Evolutionary conservation across 2,329 filamentous ascomycete genomes (phyloP), one percentile per base, ranked within the genome.

Genomic region (Trichophyton rubrum): DNA sequence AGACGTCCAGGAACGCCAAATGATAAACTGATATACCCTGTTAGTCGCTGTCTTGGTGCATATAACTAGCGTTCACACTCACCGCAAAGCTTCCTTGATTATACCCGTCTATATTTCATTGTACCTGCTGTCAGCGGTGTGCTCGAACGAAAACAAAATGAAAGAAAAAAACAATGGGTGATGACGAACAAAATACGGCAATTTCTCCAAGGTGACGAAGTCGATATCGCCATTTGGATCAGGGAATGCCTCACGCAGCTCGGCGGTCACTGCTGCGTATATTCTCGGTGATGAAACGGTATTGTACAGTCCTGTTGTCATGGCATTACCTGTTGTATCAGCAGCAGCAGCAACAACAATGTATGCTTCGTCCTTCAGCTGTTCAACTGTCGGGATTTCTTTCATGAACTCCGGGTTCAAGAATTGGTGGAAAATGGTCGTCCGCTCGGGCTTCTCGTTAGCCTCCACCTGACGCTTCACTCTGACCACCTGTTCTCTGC

Each of bases 1-100:
- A 76, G 67, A 9, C 70, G 67, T 3, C 70, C 70, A 24, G 66
- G 59, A 30, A 72, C 69, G 24, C 70, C 71, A 60, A 67, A 72
- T 3, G 70, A 72, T 3, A 73, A 35, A 6, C 67, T 68, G n/a
- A 43, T 41, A 24, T 41, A 57, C 33, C n/a, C 15, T 22, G 55
- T 57, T 17, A 57, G 33, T 40, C 22, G 6, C 8, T 7, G 55
- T 15, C 15, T 33, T 30, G 4, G 17, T n/a, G 22, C 9, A 53
- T 22, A 30, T 30, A 11, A 24, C 17, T 9, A 40, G 56, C 20
- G 35, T n/a, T 49, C 9, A 41, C 17, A 62, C 62, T 58, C 62
- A 70, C 67, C 74, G 67, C 9, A 74, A 64, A 11, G 63, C 71
- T 64, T 75, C 72, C 59, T 74, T 74, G 53, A 74, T 68, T 3